Percentiles rank a stretch among this genome's conserved stretches.
Conservation (phyloP, 345 rosid species). For the Euphorbia lathyris region DNA sequence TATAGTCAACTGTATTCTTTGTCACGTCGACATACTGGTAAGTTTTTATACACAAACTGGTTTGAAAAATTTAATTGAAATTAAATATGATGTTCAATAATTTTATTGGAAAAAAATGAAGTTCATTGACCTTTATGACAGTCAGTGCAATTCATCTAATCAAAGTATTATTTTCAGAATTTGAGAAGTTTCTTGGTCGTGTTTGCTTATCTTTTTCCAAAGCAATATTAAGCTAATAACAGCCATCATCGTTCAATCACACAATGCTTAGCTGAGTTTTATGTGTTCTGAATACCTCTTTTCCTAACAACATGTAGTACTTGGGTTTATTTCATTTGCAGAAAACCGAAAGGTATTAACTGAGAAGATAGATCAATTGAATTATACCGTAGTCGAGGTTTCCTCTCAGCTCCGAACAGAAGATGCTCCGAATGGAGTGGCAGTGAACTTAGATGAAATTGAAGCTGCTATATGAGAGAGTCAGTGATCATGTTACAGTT, state of each 20-base stretch:
- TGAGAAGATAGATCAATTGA: conserved; percentile 81
- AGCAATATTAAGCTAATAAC: not conserved
- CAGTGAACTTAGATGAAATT: conserved; percentile 29
- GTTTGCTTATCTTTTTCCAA: not conserved
- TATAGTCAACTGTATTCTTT: too few species aligned
- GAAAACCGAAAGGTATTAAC: conserved; percentile 80
- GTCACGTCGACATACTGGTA: too few species aligned
- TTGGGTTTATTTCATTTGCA: conserved; percentile 29
- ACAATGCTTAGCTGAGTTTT: not conserved
- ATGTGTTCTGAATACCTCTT: not conserved
- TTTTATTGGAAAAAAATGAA: too few species aligned
- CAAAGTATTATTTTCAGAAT: not conserved
- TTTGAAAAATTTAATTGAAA: too few species aligned
- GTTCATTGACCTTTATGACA: too few species aligned
- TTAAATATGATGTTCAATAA: too few species aligned
- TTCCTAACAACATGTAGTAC: conserved; percentile 6
- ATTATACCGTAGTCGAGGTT: conserved; percentile 78
- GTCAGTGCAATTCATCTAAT: not conserved
- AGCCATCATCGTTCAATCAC: not conserved
- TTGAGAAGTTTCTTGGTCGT: too few species aligned
- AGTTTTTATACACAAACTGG: too few species aligned
- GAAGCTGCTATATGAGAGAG: conserved; percentile 55
- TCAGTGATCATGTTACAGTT: not conserved
- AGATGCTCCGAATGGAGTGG: conserved; percentile 55
- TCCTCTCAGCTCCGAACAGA: conserved; percentile 71